These are phyloP conservation scores for Lunasporangiospora selenospora DNA, from an alignment of 192 early-diverging fungal species.

Conservation along the genomic window DNA sequence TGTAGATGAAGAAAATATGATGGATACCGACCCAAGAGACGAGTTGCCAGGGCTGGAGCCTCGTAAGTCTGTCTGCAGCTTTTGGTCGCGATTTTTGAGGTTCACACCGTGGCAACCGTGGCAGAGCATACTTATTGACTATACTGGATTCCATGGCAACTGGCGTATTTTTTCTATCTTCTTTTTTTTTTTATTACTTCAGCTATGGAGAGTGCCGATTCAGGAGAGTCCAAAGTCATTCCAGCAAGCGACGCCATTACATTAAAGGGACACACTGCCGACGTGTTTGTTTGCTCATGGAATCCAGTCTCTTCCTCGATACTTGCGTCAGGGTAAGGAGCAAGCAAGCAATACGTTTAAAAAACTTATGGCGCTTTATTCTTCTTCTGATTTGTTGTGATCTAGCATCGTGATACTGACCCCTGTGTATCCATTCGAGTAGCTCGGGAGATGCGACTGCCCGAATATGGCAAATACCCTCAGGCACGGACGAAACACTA, in stretches of 20 bases:
- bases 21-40: conserved; percentile 42
- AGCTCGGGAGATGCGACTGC: conserved; percentile 85
- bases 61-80: conserved; percentile 16
- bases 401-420: too few relatives aligned
- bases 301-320: conserved; percentile 67
- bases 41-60: conserved; percentile 34
- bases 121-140: conserved; percentile 1
- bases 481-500: conserved; percentile 47
- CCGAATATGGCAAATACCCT: conserved; percentile 85
- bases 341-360: too few relatives aligned
- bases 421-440: background rate
- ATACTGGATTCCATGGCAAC: conserved; percentile 1
- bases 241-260: conserved; percentile 57
- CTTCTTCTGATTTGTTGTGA: background rate
- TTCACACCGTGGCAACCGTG: background rate
- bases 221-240: conserved; percentile 35
- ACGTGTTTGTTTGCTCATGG: conserved; percentile 85
- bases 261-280: conserved; percentile 71
- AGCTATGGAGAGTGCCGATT: conserved; percentile 17
- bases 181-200: background rate
- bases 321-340: conserved; percentile 82
- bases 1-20: conserved; percentile 36
- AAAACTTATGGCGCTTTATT: too few relatives aligned
- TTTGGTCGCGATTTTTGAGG: background rate
- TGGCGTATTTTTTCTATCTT: background rate